Conservation (phyloP, 202 grass and related monocot genomes). For the Musa balbisiana region DNA sequence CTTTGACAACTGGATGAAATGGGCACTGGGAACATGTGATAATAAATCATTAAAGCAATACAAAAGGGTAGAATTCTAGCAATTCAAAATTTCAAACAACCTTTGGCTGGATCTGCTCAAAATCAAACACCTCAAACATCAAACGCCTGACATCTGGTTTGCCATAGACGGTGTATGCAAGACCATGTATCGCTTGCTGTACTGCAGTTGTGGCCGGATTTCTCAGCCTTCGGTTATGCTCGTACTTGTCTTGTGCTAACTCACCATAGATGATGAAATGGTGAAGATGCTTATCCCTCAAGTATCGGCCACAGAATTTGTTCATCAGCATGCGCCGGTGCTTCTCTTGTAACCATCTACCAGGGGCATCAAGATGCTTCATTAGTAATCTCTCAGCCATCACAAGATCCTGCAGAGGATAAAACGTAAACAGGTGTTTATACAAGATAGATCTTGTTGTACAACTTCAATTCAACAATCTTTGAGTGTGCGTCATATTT, state of each 20-base stretch:
- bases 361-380: conserved; percentile 96
- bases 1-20: neutral
- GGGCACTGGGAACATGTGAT: neutral
- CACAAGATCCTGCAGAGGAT: conserved; percentile 59
- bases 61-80: neutral
- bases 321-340: conserved; percentile 86
- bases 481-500: no score
- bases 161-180: conserved; percentile 76
- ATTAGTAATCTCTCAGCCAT: conserved; percentile 90
- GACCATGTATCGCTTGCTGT: conserved; percentile 82
- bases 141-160: conserved; percentile 79
- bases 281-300: conserved; percentile 82
- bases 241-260: conserved; percentile 63
- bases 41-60: neutral
- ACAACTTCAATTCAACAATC: no score
- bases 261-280: conserved; percentile 81
- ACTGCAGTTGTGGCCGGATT: conserved; percentile 89
- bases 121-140: conserved; percentile 97
- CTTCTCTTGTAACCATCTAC: conserved; percentile 83
- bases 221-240: conserved; percentile 77
- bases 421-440: neutral
- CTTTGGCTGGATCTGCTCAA: conserved; percentile 90
- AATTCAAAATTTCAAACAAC: conserved; percentile 34
- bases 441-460: neutral
- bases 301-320: conserved; percentile 86